These are phyloP conservation scores for Sungouiozyma ichnusensis DNA, from an alignment of 805 yeast species.

Conservation along the genomic window DNA sequence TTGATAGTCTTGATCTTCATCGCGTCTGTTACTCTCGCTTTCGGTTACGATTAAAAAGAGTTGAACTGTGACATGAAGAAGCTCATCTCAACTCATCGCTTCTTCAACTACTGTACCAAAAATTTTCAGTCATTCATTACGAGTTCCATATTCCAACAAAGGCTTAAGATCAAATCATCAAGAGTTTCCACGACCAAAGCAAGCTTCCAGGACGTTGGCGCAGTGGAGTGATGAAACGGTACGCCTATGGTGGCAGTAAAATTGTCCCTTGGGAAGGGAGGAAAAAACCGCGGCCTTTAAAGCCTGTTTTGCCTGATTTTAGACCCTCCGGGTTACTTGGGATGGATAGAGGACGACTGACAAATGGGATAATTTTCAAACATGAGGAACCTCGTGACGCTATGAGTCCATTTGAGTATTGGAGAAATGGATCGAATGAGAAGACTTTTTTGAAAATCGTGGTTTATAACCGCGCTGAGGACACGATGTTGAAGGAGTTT, in stretches of 20 bases:
- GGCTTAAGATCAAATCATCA: background rate
- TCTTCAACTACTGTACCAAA: background rate
- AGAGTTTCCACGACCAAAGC: background rate
- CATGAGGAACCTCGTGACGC: constrained; percentile 32
- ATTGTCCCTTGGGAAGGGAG: background rate
- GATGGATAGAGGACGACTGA: constrained; percentile 28
- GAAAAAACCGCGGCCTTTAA: background rate
- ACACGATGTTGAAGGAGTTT: constrained; percentile 16
- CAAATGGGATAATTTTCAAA: constrained; percentile 29
- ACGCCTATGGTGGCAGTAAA: background rate
- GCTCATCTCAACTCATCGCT: too few relatives aligned
- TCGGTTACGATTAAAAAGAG: too few relatives aligned
- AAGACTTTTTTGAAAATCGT: constrained; percentile 21
- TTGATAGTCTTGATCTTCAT: constrained; percentile 82
- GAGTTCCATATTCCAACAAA: background rate
- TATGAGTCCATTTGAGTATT: constrained; percentile 15
- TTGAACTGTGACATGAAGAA: too few relatives aligned
- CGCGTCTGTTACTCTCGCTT: background rate
- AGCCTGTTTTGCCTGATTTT: constrained; percentile 21
- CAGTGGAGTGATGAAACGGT: background rate
- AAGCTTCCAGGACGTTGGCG: background rate
- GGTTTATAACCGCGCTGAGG: constrained; percentile 23
- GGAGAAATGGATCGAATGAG: constrained; percentile 13
- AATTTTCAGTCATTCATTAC: background rate
- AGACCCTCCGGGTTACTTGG: constrained; percentile 36